Conservation (phyloP, 495 filamentous ascomycete species). For the Penicillium silybi region DNA sequence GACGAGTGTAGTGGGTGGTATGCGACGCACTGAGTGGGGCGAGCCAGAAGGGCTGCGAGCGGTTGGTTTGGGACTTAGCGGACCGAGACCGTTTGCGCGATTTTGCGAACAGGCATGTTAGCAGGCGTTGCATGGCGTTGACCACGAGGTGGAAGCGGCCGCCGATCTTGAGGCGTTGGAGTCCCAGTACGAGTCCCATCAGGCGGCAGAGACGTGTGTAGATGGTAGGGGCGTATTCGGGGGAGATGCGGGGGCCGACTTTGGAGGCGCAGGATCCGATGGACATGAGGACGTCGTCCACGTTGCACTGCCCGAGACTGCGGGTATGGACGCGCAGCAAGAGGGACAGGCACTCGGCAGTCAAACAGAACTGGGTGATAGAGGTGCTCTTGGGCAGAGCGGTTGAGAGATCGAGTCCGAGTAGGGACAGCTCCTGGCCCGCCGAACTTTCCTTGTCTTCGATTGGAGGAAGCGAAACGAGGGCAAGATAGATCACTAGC, state of each 20-base stretch:
- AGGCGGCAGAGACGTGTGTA: constrained; percentile 60
- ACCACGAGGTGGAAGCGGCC: constrained; percentile 70
- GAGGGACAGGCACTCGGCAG: constrained; percentile 50
- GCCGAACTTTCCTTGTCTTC: constrained; percentile 39
- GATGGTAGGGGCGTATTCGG: constrained; percentile 46
- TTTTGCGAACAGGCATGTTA: constrained; percentile 59
- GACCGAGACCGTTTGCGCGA: constrained; percentile 46
- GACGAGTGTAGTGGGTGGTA: constrained; percentile 61
- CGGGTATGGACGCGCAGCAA: constrained; percentile 53
- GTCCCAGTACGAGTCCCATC: constrained; percentile 50
- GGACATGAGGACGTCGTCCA: constrained; percentile 58
- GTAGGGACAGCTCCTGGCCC: constrained; percentile 33
- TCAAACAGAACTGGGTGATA: constrained; percentile 54
- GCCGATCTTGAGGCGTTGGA: constrained; percentile 61
- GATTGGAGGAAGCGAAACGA: constrained; percentile 27
- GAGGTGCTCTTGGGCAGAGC: constrained; percentile 33
- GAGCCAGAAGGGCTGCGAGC: constrained; percentile 44
- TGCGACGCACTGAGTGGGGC: constrained; percentile 45
- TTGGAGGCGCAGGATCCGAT: constrained; percentile 52
- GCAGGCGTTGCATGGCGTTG: constrained; percentile 56
- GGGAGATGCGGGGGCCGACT: constrained; percentile 31
- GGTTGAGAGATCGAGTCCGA: constrained; percentile 31
- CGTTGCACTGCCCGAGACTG: constrained; percentile 64
- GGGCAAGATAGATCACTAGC: constrained; percentile 37
- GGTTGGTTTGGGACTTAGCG: constrained; percentile 14